Percentiles rank a stretch among this genome's conserved stretches.
Conservation (phyloP, 306 rosid genomes). For the Malus sylvestris region DNA sequence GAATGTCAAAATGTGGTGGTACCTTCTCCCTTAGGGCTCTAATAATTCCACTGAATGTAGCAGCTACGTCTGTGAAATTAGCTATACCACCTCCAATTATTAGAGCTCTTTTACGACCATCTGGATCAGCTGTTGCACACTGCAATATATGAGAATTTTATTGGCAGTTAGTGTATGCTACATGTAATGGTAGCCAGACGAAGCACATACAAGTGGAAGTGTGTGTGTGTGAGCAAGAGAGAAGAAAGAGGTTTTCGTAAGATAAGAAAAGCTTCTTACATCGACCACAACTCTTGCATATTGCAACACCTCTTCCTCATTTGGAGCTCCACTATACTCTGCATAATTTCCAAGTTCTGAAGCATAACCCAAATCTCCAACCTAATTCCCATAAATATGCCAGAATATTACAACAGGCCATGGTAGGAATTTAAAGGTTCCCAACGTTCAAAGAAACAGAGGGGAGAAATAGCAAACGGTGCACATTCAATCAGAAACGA, state of each 20-base stretch:
- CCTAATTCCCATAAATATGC: constrained; percentile 22
- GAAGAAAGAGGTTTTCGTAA: background rate
- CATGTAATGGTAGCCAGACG: background rate
- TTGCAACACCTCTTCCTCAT: constrained; percentile 89
- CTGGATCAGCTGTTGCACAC: constrained; percentile 83
- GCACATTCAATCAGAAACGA: too few relatives aligned
- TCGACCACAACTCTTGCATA: constrained; percentile 82
- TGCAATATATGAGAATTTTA: constrained; percentile 14
- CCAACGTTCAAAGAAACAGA: background rate
- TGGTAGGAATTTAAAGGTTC: background rate
- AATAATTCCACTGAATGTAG: constrained; percentile 76
- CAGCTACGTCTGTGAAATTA: constrained; percentile 85
- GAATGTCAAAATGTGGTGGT: background rate
- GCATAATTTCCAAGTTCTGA: constrained; percentile 96
- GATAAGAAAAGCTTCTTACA: constrained; percentile 28
- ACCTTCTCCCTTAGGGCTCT: constrained; percentile 78
- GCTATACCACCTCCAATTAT: constrained; percentile 91
- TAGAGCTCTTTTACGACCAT: constrained; percentile 85
- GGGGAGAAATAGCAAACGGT: background rate
- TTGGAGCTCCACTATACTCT: constrained; percentile 93
- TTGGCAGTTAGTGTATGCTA: background rate
- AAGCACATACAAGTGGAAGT: too few relatives aligned
- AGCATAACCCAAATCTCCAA: constrained; percentile 90
- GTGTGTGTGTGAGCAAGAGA: background rate
- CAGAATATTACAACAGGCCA: background rate